Evolutionary conservation across 345 rosid species (phyloP), one percentile per base, ranked within the genome.

Genomic region (Cardamine occulta): DNA sequence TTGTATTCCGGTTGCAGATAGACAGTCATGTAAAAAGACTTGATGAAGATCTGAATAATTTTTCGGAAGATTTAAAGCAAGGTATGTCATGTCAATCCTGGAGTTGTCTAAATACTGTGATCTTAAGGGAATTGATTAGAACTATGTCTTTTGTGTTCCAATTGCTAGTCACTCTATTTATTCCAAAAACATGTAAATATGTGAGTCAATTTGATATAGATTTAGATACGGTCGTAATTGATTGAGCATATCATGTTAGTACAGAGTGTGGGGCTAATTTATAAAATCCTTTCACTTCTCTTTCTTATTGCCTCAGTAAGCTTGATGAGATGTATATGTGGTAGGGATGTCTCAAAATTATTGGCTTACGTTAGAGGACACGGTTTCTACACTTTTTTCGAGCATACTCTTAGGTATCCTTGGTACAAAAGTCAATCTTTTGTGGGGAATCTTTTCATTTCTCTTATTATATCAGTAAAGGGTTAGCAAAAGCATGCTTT

Each of bases 1-100:
- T 55, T 62, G 45, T 40, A 34, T 40, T 35, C 62, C 17, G 74
- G 37, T 74, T 85, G 54, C 82, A 95, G 99, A 86, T 95, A 74
- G 98, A 93, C 77, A 86, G 98, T 85, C 99, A 95, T 76, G 79
- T 90, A 62, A 95, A 89, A 80, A 87, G 98, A 59, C 93, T 95
- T 14, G 97, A 95, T 53, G 99, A 95, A 82, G 99, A 95, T 81
- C 82, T 95, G 68, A 90, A 87, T 84, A 82, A 84, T 83, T 95
- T 95, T 81, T 82, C 94, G 32, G 99, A 95, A 80, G 99, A 95
- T 85, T 80, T 95, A 75, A 95, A 93, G 86, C 94, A 86, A 66
- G 99, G 99, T 95, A 64, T 70, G 66, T 53, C 10, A 12, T 40
- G 12, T 37, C 3, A 60, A 21, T 28, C 17, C 17, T 6, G 10